A percentile compares a stretch with the other conserved stretches of the same genome.
Evolutionary conservation across 495 filamentous ascomycete genomes (phyloP).

Genomic region (Pyrenula massariospora): DNA sequence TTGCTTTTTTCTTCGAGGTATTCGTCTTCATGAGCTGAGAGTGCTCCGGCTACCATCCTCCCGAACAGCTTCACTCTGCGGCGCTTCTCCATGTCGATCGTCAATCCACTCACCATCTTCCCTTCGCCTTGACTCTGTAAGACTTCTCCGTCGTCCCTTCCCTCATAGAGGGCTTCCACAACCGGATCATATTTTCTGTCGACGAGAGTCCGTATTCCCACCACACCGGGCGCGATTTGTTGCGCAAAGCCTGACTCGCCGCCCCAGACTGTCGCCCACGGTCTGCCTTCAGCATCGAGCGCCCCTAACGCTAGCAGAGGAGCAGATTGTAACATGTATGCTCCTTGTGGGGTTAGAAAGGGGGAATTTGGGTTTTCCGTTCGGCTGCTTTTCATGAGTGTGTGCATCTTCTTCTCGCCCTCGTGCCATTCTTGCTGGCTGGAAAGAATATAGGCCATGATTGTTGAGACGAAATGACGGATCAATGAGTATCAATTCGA

Average conservation of each 20-base stretch:
- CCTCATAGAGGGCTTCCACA: constrained; percentile 35
- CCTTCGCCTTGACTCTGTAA: constrained; percentile 13
- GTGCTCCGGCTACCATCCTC: constrained; percentile 44
- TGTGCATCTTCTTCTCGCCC: constrained; percentile 39
- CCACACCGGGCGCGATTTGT: constrained; percentile 40
- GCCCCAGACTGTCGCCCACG: constrained; percentile 67
- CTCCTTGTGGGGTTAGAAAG: constrained; percentile 40
- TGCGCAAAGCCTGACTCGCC: constrained; percentile 55
- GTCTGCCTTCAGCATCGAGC: constrained; percentile 47
- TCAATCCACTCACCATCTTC: constrained; percentile 46
- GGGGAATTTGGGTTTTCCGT: constrained; percentile 49
- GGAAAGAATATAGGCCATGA: too few species aligned
- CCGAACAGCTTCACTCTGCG: constrained; percentile 59
- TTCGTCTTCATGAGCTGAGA: constrained; percentile 19
- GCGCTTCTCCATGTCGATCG: constrained; percentile 54
- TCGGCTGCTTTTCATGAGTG: constrained; percentile 29
- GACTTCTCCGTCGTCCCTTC: constrained; percentile 26
- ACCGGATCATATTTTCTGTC: constrained; percentile 55
- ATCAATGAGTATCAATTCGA: too few species aligned
- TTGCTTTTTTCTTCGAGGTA: constrained; percentile 8
- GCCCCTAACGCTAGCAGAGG: constrained; percentile 62
- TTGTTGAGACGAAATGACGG: too few species aligned
- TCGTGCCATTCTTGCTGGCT: constrained; percentile 27
- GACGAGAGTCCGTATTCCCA: constrained; percentile 48
- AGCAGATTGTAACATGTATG: constrained; percentile 37